These are phyloP conservation scores for Ophidiomyces ophidiicola DNA, from an alignment of 2,329 filamentous ascomycete species.

Conservation along the genomic window DNA sequence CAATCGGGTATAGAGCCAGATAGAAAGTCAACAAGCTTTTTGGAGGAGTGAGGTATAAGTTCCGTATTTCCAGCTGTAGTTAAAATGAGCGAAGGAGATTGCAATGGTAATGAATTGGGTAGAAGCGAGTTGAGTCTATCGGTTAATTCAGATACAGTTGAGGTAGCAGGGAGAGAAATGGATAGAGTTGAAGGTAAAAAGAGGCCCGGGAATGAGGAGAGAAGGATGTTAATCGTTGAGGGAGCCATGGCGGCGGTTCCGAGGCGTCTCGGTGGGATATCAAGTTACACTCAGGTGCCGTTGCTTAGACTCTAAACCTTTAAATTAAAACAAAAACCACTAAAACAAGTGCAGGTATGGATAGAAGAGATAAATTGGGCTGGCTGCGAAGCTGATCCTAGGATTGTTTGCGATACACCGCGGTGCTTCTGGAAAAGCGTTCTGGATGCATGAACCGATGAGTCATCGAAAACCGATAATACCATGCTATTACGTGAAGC, in stretches of 20 bases:
- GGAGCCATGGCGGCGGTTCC: constrained; percentile 11
- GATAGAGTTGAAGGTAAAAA: constrained; percentile 71
- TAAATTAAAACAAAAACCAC: no score
- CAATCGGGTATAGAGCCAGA: constrained; percentile 17
- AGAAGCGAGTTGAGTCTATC: constrained; percentile 44
- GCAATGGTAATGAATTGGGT: constrained; percentile 46
- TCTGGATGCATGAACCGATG: no score
- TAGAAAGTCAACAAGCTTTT: constrained; percentile 52
- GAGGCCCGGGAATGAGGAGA: constrained; percentile 73
- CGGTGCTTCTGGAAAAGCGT: no score
- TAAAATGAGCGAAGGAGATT: constrained; percentile 52
- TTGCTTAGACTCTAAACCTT: no score
- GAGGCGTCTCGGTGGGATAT: no score
- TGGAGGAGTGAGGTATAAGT: constrained; percentile 43
- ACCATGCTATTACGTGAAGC: constrained; percentile 7
- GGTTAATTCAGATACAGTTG: constrained; percentile 56
- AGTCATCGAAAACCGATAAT: no score
- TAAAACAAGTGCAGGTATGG: no score
- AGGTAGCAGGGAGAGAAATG: constrained; percentile 55
- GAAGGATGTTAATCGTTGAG: constrained; percentile 60
- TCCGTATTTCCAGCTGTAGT: constrained; percentile 71
- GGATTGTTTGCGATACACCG: no score
- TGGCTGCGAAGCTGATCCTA: no score
- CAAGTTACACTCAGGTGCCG: no score
- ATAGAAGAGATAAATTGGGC: no score